These are phyloP conservation scores for Mycena polygramma DNA, from an alignment of 768 basidiomycete genomes.

Conservation along the genomic window DNA sequence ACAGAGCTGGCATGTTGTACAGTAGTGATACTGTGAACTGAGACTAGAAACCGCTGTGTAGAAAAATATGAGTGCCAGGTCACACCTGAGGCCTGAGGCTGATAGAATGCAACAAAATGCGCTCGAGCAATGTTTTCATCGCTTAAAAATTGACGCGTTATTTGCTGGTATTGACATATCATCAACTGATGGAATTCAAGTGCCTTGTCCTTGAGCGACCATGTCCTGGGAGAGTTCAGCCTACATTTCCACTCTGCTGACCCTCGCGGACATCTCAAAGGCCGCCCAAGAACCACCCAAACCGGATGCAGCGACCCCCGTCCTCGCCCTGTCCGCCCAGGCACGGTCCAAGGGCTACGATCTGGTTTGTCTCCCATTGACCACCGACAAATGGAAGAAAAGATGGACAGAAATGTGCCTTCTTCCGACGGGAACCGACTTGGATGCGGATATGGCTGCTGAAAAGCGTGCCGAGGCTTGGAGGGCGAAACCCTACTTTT, in stretches of 20 bases:
- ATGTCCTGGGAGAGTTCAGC: slow-evolving; percentile 54
- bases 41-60: too few species aligned
- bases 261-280: slow-evolving; percentile 57
- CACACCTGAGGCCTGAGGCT: too few species aligned
- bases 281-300: slow-evolving; percentile 30
- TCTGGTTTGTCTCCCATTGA: slow-evolving; percentile 85
- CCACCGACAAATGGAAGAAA: slow-evolving; percentile 86
- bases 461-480: slow-evolving; percentile 86
- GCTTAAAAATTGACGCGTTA: neutral
- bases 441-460: slow-evolving; percentile 55
- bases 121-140: too few species aligned
- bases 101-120: too few species aligned
- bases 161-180: neutral
- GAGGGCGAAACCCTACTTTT: slow-evolving; percentile 86
- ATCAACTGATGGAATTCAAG: neutral
- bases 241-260: slow-evolving; percentile 53
- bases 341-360: slow-evolving; percentile 80
- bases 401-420: slow-evolving; percentile 94
- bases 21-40: too few species aligned
- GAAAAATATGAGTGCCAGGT: too few species aligned
- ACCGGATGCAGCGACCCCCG: slow-evolving; percentile 52
- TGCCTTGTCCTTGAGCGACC: slow-evolving; percentile 25
- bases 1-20: too few species aligned
- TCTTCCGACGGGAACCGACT: slow-evolving; percentile 60
- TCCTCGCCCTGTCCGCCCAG: slow-evolving; percentile 64